Base-by-base conservation (phyloP, 164 flowering plant genomes). In the Dillenia turbinata region DNA sequence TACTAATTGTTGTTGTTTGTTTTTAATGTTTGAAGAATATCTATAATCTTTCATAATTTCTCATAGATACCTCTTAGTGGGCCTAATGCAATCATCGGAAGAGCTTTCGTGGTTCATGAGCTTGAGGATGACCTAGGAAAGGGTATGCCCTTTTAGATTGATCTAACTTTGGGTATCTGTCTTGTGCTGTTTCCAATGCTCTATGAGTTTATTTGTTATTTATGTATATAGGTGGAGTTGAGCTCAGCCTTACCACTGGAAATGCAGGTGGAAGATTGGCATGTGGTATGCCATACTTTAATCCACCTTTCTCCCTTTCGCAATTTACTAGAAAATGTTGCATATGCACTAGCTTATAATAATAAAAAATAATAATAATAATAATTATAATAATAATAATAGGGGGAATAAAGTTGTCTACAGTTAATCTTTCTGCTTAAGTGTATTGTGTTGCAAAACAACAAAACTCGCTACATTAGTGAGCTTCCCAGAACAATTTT, bases 241-340 rank as follows among this genome's bases (percentile, higher is more conserved):
- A 92, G 70, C 98, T 92, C 50, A 92, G 98, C 71, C 83, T 88
- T 47, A 70, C 79, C 75, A 92, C 98, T 22, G 94, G 97, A 26
- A 92, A 92, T 81, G 98, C 97, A 24, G 98, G 97, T 22, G 98
- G 97, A 71, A 81, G 98, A 73, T 75, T 92, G 82, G 98, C 97
- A 52, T 92, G 98, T 70, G 98, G 98, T 90, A 90, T 68, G 93
- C 57, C 50, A n/a, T 54, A 46, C 8, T 56, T 22, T 11, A 49
- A 0, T 19, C 19, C 13, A 54, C 2, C 1, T 19, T 72, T 61
- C 16, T 22, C 47, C 9, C 14, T 52, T 49, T 65, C 8, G 40
- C 40, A 33, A 33, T 33, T 33, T 33, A 33, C 40, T 33, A 33
- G 40, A 33, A 33, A 33, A 33, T 4, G 6, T 33, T 33, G 40